A percentile compares a stretch with the other conserved stretches of the same genome.
These are phyloP conservation scores for Anisodus acutangulus DNA, from an alignment of 257 asterid species.

Conservation along the genomic window DNA sequence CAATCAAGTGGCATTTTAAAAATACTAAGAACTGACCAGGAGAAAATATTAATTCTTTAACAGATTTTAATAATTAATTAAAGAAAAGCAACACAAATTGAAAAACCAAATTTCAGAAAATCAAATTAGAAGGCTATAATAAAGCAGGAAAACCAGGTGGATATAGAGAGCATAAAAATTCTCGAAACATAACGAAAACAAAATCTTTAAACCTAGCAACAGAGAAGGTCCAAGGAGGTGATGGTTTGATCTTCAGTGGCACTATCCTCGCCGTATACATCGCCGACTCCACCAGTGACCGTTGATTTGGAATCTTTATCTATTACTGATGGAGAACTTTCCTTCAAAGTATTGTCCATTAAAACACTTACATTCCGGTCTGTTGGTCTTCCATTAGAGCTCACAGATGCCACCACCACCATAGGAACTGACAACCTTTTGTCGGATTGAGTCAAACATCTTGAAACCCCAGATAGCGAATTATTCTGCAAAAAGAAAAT, in stretches of 20 bases:
- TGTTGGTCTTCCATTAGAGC: conserved; percentile 66
- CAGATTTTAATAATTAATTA: background rate
- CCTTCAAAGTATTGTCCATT: conserved; percentile 59
- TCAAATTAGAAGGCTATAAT: background rate
- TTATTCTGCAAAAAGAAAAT: conserved; percentile 52
- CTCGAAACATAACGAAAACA: conserved; percentile 29
- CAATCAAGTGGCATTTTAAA: conserved; percentile 6
- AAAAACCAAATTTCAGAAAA: background rate
- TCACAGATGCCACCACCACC: conserved; percentile 55
- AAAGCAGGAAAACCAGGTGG: too few species aligned
- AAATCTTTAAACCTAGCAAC: conserved; percentile 62
- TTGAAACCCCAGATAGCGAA: conserved; percentile 64
- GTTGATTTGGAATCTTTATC: conserved; percentile 44
- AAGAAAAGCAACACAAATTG: background rate
- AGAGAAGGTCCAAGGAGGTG: conserved; percentile 72
- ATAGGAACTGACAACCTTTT: conserved; percentile 53
- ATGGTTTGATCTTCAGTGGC: conserved; percentile 76
- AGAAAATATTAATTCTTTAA: background rate
- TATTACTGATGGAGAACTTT: conserved; percentile 28
- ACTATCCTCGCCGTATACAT: conserved; percentile 79
- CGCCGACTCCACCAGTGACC: conserved; percentile 74
- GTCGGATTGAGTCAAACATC: conserved; percentile 54
- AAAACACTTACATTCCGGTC: conserved; percentile 62
- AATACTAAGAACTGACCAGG: background rate
- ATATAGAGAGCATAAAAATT: conserved; percentile 34